phyloP scores from a whole-genome alignment of 225 moss, liverwort and hornwort genomes.

The Takakia lepidozioides region DNA sequence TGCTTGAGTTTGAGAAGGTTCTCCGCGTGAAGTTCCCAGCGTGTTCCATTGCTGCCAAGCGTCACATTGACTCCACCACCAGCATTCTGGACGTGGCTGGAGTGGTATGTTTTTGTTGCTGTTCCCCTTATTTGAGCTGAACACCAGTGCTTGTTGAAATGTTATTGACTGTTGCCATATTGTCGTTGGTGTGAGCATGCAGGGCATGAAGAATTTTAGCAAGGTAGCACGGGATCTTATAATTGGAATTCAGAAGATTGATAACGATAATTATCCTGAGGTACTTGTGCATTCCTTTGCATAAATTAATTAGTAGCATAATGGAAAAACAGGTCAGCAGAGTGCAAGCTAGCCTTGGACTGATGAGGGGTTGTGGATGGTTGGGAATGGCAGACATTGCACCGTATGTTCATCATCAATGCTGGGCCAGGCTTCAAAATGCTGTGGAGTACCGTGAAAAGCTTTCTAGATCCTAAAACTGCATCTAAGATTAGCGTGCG shows the following conservation, averaged over 20 bases:
- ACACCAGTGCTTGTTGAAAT: too few relatives aligned
- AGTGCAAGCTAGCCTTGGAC: neutral
- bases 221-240: slow-evolving; percentile 59
- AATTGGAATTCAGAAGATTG: slow-evolving; percentile 45
- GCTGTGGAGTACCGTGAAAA: slow-evolving; percentile 49
- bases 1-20: slow-evolving; percentile 51
- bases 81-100: slow-evolving; percentile 65
- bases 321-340: too few relatives aligned
- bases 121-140: slow-evolving; percentile 1
- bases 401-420: slow-evolving; percentile 49
- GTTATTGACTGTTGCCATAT: too few relatives aligned
- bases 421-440: slow-evolving; percentile 60
- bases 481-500: slow-evolving; percentile 49
- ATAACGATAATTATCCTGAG: slow-evolving; percentile 66
- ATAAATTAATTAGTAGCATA: too few relatives aligned
- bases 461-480: slow-evolving; percentile 49
- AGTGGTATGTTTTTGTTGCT: slow-evolving; percentile 36
- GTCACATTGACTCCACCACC: slow-evolving; percentile 46
- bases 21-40: slow-evolving; percentile 53
- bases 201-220: slow-evolving; percentile 52
- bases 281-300: slow-evolving; percentile 10
- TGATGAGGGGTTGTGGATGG: neutral
- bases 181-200: slow-evolving; percentile 3
- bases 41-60: slow-evolving; percentile 50
- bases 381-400: slow-evolving; percentile 39